These are phyloP conservation scores for Dacryopinax primogenitus DNA, from an alignment of 768 basidiomycete genomes.

Conservation along the genomic window DNA sequence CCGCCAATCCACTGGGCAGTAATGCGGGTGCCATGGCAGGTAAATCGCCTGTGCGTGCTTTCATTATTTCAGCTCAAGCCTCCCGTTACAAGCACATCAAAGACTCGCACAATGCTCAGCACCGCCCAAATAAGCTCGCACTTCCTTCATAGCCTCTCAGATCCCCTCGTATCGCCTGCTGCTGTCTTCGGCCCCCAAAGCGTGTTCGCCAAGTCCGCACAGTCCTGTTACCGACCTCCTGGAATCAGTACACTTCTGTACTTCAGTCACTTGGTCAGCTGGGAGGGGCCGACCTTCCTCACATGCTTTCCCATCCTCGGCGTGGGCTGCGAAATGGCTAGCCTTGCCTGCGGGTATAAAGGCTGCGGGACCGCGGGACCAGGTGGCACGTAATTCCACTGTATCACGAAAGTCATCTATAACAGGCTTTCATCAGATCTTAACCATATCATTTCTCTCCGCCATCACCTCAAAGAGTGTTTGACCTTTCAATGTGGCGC, in stretches of 20 bases:
- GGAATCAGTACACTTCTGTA: background rate
- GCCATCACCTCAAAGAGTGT: too few relatives aligned
- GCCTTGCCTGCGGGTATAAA: too few relatives aligned
- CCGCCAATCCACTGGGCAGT: background rate
- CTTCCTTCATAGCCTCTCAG: background rate
- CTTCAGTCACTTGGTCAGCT: background rate
- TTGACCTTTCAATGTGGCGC: too few relatives aligned
- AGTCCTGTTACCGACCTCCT: background rate
- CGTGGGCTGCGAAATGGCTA: too few relatives aligned
- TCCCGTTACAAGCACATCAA: background rate
- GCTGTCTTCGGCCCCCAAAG: background rate
- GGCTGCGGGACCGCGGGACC: too few relatives aligned
- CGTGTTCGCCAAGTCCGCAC: background rate
- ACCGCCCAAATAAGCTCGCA: background rate
- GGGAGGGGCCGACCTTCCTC: background rate
- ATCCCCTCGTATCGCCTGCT: background rate
- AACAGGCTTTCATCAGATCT: too few relatives aligned
- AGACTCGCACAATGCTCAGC: background rate
- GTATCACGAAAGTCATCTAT: too few relatives aligned
- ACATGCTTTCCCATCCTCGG: too few relatives aligned
- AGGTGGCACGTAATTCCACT: too few relatives aligned
- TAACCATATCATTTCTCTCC: too few relatives aligned
- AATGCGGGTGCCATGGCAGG: background rate
- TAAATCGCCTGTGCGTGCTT: background rate
- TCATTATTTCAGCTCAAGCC: background rate